Evolutionary conservation across 805 yeast species (phyloP), one percentile per base, ranked within the genome.

Genomic region (Priceomyces fermenticarens): DNA sequence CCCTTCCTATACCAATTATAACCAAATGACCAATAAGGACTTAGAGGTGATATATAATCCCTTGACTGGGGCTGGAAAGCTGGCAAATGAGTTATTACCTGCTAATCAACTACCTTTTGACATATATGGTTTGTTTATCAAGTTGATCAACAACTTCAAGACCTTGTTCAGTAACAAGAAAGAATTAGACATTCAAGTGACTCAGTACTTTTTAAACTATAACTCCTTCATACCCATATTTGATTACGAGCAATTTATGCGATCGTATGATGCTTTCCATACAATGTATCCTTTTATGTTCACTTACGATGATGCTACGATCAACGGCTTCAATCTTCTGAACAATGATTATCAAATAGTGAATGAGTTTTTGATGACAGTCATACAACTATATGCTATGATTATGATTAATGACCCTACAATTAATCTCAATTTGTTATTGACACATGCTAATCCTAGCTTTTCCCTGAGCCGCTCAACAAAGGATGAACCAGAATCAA

Each of bases 201-300:
- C 64, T 50, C 67, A 75, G 31, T 78, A 65, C 52, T 78, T 78
- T 50, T 61, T 75, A 44, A 72, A 75, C 53, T 74, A 73, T 53
- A 78, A 78, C 57, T 69, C 72, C 15, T 67, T 78, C 43, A 67
- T 78, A 17, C 83, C 83, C 3, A 72, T 78, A 7, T 68, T 78
- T 45, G 82, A 77, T 48, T 77, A 73, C 47, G 74, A 71, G 35
- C 58, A 66, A 29, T 77, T 78, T 46, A 77, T 77, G 71, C 72
- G 70, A 48, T 70, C 72, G 38, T 78, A 78, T 35, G 72, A 69
- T 34, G 72, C 67, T 6, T 67, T 70, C 44, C 75, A 70, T 44
- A 69, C 73, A 6, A 67, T 69, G 74, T 70, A 69, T 40, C 75
- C 75, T 7, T 70, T 70, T 41, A 70, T 70, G 54, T 70, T 70